Percentiles rank a stretch among this genome's conserved stretches.
phyloP scores from a whole-genome alignment of 2,329 filamentous ascomycete species.

The Colletotrichum sp. region DNA sequence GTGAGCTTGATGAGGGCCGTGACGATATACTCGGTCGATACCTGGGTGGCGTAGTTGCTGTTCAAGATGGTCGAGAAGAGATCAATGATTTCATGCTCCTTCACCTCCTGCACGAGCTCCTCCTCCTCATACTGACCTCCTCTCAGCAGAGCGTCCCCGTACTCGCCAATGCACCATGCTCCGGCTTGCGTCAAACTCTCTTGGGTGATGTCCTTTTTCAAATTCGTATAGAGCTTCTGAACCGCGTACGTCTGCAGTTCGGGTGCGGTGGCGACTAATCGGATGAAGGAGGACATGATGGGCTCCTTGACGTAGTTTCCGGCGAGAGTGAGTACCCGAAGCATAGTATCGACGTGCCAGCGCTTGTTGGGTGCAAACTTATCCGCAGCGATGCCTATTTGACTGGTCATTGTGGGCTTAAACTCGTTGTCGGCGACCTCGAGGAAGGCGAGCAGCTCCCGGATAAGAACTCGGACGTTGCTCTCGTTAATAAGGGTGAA shows the following conservation, averaged over 20 bases:
- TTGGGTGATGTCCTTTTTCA: conserved; percentile 97
- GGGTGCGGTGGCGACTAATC: conserved; percentile 91
- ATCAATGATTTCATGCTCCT: conserved; percentile 89
- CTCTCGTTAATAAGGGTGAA: conserved; percentile 98
- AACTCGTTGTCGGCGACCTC: conserved; percentile 99
- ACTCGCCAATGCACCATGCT: conserved; percentile 98
- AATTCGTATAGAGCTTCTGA: conserved; percentile 87
- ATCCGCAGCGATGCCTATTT: conserved; percentile 97
- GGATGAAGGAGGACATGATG: conserved; percentile 94
- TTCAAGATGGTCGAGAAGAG: conserved; percentile 91
- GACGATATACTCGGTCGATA: conserved; percentile 93
- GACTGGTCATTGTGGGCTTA: conserved; percentile 97
- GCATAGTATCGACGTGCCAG: conserved; percentile 98
- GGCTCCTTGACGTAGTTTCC: conserved; percentile 98
- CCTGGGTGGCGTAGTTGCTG: conserved; percentile 91
- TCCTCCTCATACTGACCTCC: conserved; percentile 95
- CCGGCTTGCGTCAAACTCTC: conserved; percentile 93
- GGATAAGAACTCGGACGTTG: conserved; percentile 91
- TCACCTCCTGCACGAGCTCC: conserved; percentile 80
- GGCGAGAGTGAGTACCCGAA: conserved; percentile 89
- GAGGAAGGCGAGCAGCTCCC: conserved; percentile 92
- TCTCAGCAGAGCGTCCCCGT: conserved; percentile 85
- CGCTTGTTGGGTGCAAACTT: conserved; percentile 95
- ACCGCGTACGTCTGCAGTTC: conserved; percentile 96
- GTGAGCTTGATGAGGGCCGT: conserved; percentile 95